phyloP scores from a whole-genome alignment of 2,329 filamentous ascomycete genomes.

The Aschersonia sp. region DNA sequence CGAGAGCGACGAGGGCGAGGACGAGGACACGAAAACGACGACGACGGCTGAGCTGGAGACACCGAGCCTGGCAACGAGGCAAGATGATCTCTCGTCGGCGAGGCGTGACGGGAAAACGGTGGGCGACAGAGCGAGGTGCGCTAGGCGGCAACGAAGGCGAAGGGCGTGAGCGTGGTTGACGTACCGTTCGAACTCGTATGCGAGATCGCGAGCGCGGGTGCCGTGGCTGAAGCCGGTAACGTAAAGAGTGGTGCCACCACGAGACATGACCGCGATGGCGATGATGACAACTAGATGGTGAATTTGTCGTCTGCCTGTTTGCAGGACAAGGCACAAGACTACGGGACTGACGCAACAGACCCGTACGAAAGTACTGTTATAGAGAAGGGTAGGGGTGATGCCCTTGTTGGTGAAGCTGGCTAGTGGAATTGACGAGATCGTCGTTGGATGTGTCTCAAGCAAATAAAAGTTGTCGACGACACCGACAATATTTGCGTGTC shows the following conservation, averaged over 20 bases:
- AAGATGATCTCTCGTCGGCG: slow-evolving; percentile 16
- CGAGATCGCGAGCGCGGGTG: slow-evolving; percentile 95
- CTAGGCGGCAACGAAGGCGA: slow-evolving; percentile 22
- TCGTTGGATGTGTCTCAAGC: slow-evolving; percentile 1
- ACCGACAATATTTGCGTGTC: no score
- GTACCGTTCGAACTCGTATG: slow-evolving; percentile 99
- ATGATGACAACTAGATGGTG: slow-evolving; percentile 1
- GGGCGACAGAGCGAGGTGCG: slow-evolving; percentile 29
- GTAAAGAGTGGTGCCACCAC: slow-evolving; percentile 86
- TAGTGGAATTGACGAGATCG: slow-evolving; percentile 1
- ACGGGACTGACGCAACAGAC: slow-evolving; percentile 1
- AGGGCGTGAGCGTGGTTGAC: slow-evolving; percentile 43
- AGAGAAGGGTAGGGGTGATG: slow-evolving; percentile 1
- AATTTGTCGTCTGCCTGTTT: slow-evolving; percentile 2
- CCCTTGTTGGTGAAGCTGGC: slow-evolving; percentile 3
- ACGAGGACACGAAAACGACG: slow-evolving; percentile 11
- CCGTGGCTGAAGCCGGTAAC: slow-evolving; percentile 98
- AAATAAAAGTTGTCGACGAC: background rate
- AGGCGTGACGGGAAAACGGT: slow-evolving; percentile 16
- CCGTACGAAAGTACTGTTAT: background rate
- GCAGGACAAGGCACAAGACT: slow-evolving; percentile 1
- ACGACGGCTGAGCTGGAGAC: slow-evolving; percentile 5
- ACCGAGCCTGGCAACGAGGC: slow-evolving; percentile 9
- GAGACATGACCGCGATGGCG: slow-evolving; percentile 54
- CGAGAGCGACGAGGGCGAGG: slow-evolving; percentile 4